A percentile compares a stretch with the other conserved stretches of the same genome.
Conservation (phyloP, 176 grass and related monocot genomes). For the Phyllostachys edulis region DNA sequence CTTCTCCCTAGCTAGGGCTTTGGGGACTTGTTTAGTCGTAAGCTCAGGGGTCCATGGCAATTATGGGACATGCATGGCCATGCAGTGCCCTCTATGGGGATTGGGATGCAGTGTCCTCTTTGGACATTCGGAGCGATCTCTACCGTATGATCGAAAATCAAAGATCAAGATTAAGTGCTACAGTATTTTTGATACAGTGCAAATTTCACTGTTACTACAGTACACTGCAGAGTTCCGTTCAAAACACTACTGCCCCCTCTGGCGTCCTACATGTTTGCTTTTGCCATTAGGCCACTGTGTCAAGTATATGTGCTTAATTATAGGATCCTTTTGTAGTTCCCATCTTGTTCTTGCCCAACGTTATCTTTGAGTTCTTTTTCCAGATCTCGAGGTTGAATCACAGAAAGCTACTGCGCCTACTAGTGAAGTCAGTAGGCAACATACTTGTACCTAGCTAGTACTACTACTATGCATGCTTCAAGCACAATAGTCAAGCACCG, state of each 20-base stretch:
- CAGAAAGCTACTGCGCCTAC: neutral
- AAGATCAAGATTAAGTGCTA: too few species aligned
- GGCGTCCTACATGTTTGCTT: conserved; percentile 22
- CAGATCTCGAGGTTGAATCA: neutral
- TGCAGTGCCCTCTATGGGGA: neutral
- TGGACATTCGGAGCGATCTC: too few species aligned
- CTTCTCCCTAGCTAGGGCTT: conserved; percentile 29
- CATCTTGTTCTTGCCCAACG: conserved; percentile 32
- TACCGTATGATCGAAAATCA: too few species aligned
- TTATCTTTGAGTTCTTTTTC: neutral
- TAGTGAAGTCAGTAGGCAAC: neutral
- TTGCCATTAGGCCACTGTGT: conserved; percentile 20
- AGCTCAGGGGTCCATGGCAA: conserved; percentile 35
- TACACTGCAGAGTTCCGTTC: too few species aligned
- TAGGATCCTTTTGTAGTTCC: conserved; percentile 11
- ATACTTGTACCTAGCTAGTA: neutral
- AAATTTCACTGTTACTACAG: too few species aligned
- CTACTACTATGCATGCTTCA: neutral
- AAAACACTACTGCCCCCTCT: neutral
- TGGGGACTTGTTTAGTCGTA: conserved; percentile 28
- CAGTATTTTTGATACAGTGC: too few species aligned
- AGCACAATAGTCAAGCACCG: neutral
- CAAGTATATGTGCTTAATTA: neutral
- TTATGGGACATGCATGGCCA: conserved; percentile 40
- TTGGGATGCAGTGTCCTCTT: too few species aligned